Percentiles rank a stretch among this genome's conserved stretches.
Evolutionary conservation across 768 basidiomycete species (phyloP).

Genomic region (Serpula lacrymans): DNA sequence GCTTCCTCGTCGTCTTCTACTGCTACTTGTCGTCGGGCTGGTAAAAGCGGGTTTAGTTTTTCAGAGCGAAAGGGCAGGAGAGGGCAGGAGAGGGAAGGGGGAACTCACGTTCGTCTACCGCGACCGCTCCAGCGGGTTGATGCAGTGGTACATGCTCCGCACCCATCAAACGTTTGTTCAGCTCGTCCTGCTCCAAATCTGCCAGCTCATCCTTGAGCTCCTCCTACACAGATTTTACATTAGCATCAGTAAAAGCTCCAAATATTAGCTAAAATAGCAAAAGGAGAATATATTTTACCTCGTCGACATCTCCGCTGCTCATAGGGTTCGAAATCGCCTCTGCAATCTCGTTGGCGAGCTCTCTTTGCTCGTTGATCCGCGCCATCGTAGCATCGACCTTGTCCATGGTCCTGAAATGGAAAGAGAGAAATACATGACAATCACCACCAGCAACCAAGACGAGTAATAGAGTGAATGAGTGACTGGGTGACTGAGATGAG

Average conservation of each 20-base stretch:
- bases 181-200: constrained; percentile 82
- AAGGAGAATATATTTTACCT: no score
- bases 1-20: constrained; percentile 91
- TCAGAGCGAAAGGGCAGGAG: constrained; percentile 7
- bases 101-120: constrained; percentile 47
- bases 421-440: constrained; percentile 4
- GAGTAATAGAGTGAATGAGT: neutral
- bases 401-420: constrained; percentile 60
- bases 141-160: constrained; percentile 91
- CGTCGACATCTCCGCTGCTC: constrained; percentile 60
- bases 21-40: constrained; percentile 36
- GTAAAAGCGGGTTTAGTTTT: constrained; percentile 2
- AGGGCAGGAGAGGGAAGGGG: constrained; percentile 2
- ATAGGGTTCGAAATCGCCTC: constrained; percentile 79
- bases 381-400: constrained; percentile 92
- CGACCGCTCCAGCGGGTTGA: constrained; percentile 60
- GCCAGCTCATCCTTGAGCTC: constrained; percentile 77
- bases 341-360: constrained; percentile 89
- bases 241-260: constrained; percentile 1
- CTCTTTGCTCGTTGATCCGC: constrained; percentile 84
- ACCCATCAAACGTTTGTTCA: constrained; percentile 79
- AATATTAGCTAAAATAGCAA: constrained; percentile 8
- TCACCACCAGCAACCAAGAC: constrained; percentile 1
- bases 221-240: constrained; percentile 48
- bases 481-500: neutral